Conservation (phyloP, 2,329 filamentous ascomycete species). For the Aureobasidium sp. region DNA sequence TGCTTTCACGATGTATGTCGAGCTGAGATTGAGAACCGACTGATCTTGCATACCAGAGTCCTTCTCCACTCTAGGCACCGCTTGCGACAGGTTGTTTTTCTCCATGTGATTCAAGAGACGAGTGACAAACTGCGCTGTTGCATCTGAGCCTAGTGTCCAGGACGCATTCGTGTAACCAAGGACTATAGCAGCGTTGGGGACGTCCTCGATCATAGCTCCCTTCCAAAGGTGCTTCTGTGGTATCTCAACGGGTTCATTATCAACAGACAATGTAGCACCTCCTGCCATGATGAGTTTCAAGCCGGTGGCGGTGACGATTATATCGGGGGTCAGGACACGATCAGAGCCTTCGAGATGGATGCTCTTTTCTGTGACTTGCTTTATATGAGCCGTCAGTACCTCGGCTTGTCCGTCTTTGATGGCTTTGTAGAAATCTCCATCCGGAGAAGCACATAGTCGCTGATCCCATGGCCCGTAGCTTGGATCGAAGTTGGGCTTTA, state of each 20-base stretch:
- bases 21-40: constrained; percentile 37
- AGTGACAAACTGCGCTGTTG: constrained; percentile 39
- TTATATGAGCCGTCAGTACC: constrained; percentile 47
- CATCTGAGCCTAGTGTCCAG: constrained; percentile 56
- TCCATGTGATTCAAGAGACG: constrained; percentile 45
- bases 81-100: constrained; percentile 32
- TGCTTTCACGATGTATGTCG: constrained; percentile 43
- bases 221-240: constrained; percentile 51
- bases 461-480: constrained; percentile 55
- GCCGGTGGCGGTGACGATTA: constrained; percentile 58
- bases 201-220: constrained; percentile 50
- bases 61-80: constrained; percentile 36
- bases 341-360: constrained; percentile 39
- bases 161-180: constrained; percentile 52
- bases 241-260: constrained; percentile 39
- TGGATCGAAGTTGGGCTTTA: constrained; percentile 39
- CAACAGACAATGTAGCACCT: constrained; percentile 41
- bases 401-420: constrained; percentile 42
- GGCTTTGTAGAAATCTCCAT: constrained; percentile 50
- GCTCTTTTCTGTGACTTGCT: constrained; percentile 38
- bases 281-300: constrained; percentile 49
- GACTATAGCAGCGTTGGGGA: constrained; percentile 52
- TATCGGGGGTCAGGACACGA: constrained; percentile 45
- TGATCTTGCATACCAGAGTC: constrained; percentile 30
- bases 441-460: constrained; percentile 60